These are phyloP conservation scores for Parascedosporium putredinis DNA, from an alignment of 2,329 filamentous ascomycete genomes.

Conservation along the genomic window DNA sequence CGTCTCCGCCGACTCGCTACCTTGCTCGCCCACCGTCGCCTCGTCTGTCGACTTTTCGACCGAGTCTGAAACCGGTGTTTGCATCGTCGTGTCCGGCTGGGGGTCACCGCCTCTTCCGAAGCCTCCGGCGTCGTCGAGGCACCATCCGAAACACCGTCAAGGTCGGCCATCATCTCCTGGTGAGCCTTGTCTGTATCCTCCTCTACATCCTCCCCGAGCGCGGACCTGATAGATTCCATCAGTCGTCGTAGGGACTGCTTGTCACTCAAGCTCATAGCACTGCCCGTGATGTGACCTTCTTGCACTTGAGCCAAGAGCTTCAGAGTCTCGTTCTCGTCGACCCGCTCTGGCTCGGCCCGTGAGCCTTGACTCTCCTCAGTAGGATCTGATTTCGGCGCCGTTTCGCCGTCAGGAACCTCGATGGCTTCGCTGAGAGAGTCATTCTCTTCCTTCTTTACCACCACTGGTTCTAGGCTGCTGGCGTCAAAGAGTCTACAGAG, in stretches of 20 bases:
- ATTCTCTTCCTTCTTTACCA: neutral
- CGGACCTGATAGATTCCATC: slow-evolving; percentile 6
- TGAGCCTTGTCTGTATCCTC: neutral
- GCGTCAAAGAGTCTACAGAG: neutral
- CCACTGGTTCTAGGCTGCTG: neutral
- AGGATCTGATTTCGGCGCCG: too few species aligned
- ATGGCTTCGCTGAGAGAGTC: neutral
- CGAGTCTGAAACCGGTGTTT: neutral
- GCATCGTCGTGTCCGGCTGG: neutral
- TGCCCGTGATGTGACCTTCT: neutral
- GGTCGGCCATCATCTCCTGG: neutral
- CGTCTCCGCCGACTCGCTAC: neutral
- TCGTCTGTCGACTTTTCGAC: neutral
- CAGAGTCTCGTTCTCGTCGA: too few species aligned
- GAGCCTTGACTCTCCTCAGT: neutral
- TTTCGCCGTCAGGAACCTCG: neutral
- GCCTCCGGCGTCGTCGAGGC: slow-evolving; percentile 5
- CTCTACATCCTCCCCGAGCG: neutral
- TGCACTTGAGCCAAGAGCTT: neutral
- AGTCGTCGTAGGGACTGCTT: slow-evolving; percentile 4
- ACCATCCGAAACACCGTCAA: slow-evolving; percentile 4
- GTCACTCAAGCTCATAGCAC: neutral
- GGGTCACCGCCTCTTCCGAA: slow-evolving; percentile 5
- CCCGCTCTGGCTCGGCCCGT: neutral
- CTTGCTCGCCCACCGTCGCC: neutral